Base-by-base conservation (phyloP, 495 filamentous ascomycete genomes). In the Aspergillus sclerotiicarbonarius region DNA sequence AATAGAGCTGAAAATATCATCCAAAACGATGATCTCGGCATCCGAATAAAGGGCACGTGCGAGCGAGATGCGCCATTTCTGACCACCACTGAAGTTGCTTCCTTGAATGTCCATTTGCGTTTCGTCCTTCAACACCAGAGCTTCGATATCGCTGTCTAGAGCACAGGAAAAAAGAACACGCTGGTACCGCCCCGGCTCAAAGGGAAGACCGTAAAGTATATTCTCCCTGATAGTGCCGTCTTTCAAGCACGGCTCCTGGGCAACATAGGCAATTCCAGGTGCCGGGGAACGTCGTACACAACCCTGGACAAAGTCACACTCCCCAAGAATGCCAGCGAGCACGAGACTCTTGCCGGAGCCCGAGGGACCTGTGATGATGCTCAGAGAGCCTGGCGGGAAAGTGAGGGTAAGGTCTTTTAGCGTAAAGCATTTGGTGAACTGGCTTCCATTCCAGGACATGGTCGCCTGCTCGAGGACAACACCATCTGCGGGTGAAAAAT, bases 191-290 rank as follows among this genome's bases (percentile, higher is more conserved):
- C 73, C 71, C 39, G 76, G 67, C 56, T 87, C 79, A 47, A 71
- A 84, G 4, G 86, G 85, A 19, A 88, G 67, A 12, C 86, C 86
- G 59, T 89, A 72, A 2, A 86, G 59, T 49, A 90, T 87, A 57
- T 90, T 90, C 25, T 89, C 84, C 53, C 77, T 81, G 60, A 90
- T 81, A 21, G 77, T 86, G 1, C 85, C 85, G 61, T 88, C 89
- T 57, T 89, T 85, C 50, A 90, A 87, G 86, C 87, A 90, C 1
- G 87, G 86, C 20, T 85, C 87, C 67, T 90, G 87, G 9, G 85
- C 80, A 20, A 90, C 86, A 63, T 82, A 90, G 0, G 87, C 87
- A 31, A 88, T 80, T 4, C 25, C 16, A 9, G 25, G 12, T 6
- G 1, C 15, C 19, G 10, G 82, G 67, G 20, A 79, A 66, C 29